Evolutionary conservation across 2,329 filamentous ascomycete species (phyloP).

Genomic region (Aspergillus pseudonomiae): DNA sequence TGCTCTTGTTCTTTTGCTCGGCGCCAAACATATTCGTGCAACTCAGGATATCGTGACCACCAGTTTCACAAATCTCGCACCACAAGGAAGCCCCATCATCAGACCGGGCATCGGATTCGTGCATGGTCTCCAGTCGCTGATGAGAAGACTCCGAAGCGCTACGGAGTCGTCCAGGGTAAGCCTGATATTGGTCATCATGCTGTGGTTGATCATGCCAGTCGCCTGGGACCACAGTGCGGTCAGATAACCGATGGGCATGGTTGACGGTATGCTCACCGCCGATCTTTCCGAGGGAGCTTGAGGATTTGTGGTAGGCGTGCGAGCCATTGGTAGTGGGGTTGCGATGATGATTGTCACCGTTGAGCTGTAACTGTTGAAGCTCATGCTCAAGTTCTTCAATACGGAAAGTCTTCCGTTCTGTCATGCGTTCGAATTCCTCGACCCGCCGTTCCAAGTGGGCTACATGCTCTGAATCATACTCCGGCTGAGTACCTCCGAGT

Average conservation of each 20-base stretch:
- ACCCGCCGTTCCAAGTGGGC: slow-evolving; percentile 77
- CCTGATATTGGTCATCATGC: slow-evolving; percentile 27
- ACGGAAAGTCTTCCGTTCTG: slow-evolving; percentile 71
- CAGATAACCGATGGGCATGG: slow-evolving; percentile 45
- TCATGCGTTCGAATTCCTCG: slow-evolving; percentile 71
- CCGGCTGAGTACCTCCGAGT: slow-evolving; percentile 19
- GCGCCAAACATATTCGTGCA: slow-evolving; percentile 85
- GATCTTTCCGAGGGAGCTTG: slow-evolving; percentile 31
- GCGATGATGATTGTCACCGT: slow-evolving; percentile 33
- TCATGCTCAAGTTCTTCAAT: slow-evolving; percentile 89
- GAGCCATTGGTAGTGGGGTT: slow-evolving; percentile 41
- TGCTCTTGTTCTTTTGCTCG: slow-evolving; percentile 24
- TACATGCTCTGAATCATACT: slow-evolving; percentile 59
- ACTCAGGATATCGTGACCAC: slow-evolving; percentile 89
- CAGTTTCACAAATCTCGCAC: slow-evolving; percentile 95
- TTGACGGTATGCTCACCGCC: slow-evolving; percentile 28
- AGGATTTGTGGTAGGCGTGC: slow-evolving; percentile 36
- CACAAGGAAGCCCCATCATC: slow-evolving; percentile 73
- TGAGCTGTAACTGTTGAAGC: slow-evolving; percentile 53
- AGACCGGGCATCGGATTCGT: slow-evolving; percentile 55
- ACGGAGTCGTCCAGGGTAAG: slow-evolving; percentile 31
- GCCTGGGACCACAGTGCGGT: slow-evolving; percentile 46
- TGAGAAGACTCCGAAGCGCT: slow-evolving; percentile 31
- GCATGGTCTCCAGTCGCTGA: slow-evolving; percentile 43
- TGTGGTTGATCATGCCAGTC: slow-evolving; percentile 43